phyloP scores from a whole-genome alignment of 306 rosid genomes.

The Pachyrhizus erosus region DNA sequence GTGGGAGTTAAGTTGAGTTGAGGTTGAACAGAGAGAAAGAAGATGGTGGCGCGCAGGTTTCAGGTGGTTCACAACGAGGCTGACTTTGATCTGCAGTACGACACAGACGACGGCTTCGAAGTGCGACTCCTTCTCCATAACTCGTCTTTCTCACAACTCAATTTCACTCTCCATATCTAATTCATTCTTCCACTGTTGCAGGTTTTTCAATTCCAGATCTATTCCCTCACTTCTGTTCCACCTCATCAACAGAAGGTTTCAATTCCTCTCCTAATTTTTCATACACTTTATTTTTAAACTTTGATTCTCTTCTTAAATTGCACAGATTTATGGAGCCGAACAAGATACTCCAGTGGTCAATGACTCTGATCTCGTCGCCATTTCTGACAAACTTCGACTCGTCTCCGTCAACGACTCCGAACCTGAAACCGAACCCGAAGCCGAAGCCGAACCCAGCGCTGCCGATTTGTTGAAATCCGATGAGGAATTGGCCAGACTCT shows the following conservation, averaged over 20 bases:
- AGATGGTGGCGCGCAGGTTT: conserved; percentile 69
- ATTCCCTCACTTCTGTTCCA: conserved; percentile 72
- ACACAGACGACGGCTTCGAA: conserved; percentile 80
- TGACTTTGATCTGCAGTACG: conserved; percentile 61
- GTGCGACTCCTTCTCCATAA: not conserved
- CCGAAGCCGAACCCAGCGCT: conserved; percentile 31
- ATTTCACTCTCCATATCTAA: not conserved
- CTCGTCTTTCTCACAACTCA: not conserved
- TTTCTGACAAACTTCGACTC: conserved; percentile 69
- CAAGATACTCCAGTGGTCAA: conserved; percentile 49
- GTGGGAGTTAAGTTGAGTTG: not conserved
- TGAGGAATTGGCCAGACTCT: conserved; percentile 73
- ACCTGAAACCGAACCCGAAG: conserved; percentile 34
- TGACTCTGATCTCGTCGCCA: conserved; percentile 67
- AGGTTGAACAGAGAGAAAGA: not conserved
- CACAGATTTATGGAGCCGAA: conserved; percentile 54
- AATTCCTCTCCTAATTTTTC: not conserved
- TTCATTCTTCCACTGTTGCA: conserved; percentile 29
- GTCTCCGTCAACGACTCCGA: conserved; percentile 50
- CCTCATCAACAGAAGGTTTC: conserved; percentile 78
- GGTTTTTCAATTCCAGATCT: conserved; percentile 78
- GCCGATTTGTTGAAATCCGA: conserved; percentile 58
- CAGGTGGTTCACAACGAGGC: conserved; percentile 64
- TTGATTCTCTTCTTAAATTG: not conserved
- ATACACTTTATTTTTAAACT: not conserved